These are phyloP conservation scores for Mortierella sp. DNA, from an alignment of 371 early-diverging fungal genomes.

Conservation along the genomic window DNA sequence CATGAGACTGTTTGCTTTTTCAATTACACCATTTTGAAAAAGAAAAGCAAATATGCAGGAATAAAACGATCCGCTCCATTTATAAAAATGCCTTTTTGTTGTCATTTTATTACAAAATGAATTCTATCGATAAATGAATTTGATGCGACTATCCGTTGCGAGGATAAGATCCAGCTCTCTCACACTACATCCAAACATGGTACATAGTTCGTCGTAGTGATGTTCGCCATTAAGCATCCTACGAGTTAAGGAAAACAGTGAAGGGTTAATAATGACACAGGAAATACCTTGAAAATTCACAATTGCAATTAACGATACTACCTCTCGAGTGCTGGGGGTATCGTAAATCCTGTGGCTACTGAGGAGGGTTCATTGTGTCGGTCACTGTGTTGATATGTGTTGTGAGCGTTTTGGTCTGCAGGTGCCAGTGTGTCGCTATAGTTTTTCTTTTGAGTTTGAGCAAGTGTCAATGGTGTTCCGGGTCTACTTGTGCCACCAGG, in stretches of 20 bases:
- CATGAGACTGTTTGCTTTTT: constrained; percentile 21
- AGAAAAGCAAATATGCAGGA: constrained; percentile 19
- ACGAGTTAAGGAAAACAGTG: background rate
- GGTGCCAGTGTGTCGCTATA: constrained; percentile 27
- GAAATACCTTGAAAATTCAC: background rate
- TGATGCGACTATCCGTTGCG: constrained; percentile 47
- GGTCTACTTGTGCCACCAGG: constrained; percentile 7
- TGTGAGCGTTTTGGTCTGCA: constrained; percentile 17
- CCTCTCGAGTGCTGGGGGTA: constrained; percentile 43
- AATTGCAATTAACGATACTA: constrained; percentile 1
- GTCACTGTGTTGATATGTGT: background rate
- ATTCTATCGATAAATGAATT: constrained; percentile 51
- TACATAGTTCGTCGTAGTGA: constrained; percentile 83
- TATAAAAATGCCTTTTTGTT: background rate
- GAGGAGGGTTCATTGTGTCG: constrained; percentile 16
- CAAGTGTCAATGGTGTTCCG: background rate
- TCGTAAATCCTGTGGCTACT: constrained; percentile 9
- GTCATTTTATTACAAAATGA: constrained; percentile 7
- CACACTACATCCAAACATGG: constrained; percentile 70
- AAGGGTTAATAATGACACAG: background rate
- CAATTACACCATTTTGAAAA: constrained; percentile 5
- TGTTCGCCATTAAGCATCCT: constrained; percentile 74
- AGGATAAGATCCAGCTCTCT: constrained; percentile 69
- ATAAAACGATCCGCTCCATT: constrained; percentile 31
- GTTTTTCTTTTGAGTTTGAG: constrained; percentile 19